phyloP scores from a whole-genome alignment of 2,329 filamentous ascomycete genomes.

The Fusarium tanahbumbuense region DNA sequence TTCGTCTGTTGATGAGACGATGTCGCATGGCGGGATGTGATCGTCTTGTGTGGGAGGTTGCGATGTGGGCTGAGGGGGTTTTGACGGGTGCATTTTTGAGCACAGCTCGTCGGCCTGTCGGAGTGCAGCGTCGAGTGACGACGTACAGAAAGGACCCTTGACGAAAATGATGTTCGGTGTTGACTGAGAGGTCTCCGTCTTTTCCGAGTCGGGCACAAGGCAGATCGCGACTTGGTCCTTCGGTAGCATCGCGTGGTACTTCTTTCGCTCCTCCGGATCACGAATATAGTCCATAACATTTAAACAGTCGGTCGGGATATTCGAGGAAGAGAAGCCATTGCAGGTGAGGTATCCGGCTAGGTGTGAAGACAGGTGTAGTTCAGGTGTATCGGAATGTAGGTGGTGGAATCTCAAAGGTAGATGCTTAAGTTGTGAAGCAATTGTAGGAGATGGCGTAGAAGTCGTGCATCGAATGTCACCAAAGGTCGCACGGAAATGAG shows the following conservation, averaged over 20 bases:
- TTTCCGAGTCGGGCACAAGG: slow-evolving; percentile 16
- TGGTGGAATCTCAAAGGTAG: slow-evolving; percentile 22
- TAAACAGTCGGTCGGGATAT: slow-evolving; percentile 8
- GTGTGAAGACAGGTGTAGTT: not conserved
- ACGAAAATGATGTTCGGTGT: slow-evolving; percentile 30
- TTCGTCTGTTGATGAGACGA: not conserved
- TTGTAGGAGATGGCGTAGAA: not conserved
- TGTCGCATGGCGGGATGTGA: too few species aligned
- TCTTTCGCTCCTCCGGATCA: slow-evolving; percentile 8
- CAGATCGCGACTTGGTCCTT: slow-evolving; percentile 30
- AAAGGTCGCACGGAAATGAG: slow-evolving; percentile 52
- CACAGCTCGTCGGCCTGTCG: slow-evolving; percentile 19
- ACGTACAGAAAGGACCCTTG: slow-evolving; percentile 17
- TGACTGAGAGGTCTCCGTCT: not conserved
- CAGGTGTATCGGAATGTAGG: not conserved
- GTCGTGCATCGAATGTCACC: slow-evolving; percentile 2
- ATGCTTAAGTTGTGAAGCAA: not conserved
- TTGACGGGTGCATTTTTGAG: not conserved
- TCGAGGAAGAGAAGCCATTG: slow-evolving; percentile 14
- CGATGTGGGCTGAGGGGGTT: rapidly evolving
- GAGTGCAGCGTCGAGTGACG: slow-evolving; percentile 20
- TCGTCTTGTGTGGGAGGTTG: too few species aligned
- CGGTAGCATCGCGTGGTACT: not conserved
- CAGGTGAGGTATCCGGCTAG: slow-evolving; percentile 13
- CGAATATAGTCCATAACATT: slow-evolving; percentile 27